Conservation (phyloP, 2,329 filamentous ascomycete genomes). For the Decorospora gaudefroyi region DNA sequence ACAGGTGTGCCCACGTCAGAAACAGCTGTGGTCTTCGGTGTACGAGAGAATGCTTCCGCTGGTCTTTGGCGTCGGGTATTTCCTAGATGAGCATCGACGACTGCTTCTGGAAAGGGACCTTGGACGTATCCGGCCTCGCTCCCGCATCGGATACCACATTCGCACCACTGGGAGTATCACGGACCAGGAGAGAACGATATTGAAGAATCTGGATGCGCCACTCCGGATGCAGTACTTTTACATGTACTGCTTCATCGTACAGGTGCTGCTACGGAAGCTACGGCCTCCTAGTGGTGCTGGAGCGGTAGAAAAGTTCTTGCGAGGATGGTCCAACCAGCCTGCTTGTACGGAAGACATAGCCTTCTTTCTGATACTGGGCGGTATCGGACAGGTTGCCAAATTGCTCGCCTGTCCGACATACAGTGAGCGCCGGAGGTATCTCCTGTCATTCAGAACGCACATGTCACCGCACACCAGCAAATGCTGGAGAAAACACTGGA, state of each 20-base stretch:
- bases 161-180: slow-evolving; percentile 40
- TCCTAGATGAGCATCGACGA: slow-evolving; percentile 44
- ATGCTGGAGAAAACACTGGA: slow-evolving; percentile 43
- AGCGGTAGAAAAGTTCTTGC: slow-evolving; percentile 37
- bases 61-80: slow-evolving; percentile 46
- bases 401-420: slow-evolving; percentile 41
- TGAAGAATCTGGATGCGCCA: slow-evolving; percentile 39
- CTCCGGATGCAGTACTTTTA: slow-evolving; percentile 46
- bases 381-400: slow-evolving; percentile 44
- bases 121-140: slow-evolving; percentile 40
- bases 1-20: slow-evolving; percentile 33
- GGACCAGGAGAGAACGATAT: slow-evolving; percentile 34
- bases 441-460: slow-evolving; percentile 43
- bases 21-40: slow-evolving; percentile 43
- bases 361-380: slow-evolving; percentile 44
- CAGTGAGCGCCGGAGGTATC: slow-evolving; percentile 37
- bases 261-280: slow-evolving; percentile 40
- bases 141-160: slow-evolving; percentile 44
- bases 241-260: slow-evolving; percentile 47
- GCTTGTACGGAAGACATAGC: slow-evolving; percentile 45
- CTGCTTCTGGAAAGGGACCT: slow-evolving; percentile 41
- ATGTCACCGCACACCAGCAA: slow-evolving; percentile 44
- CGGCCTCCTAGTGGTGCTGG: slow-evolving; percentile 37
- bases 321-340: slow-evolving; percentile 41
- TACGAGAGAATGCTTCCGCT: slow-evolving; percentile 46